Percentiles rank a stretch among this genome's conserved stretches.
Evolutionary conservation across 805 yeast genomes (phyloP).

Genomic region (Starmerella apicola): DNA sequence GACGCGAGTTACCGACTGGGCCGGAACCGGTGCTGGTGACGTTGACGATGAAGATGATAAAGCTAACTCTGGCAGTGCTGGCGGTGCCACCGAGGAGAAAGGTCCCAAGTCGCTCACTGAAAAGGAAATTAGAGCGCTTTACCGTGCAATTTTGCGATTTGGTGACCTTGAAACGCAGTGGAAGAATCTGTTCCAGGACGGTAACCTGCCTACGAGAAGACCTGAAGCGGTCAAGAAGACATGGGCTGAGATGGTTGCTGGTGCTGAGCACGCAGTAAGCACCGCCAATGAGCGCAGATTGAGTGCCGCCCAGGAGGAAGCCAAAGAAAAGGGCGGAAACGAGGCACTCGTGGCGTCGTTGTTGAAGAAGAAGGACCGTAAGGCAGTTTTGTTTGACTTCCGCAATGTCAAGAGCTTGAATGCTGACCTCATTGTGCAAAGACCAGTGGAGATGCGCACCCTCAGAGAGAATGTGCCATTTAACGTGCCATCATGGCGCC

Average conservation of each 20-base stretch:
- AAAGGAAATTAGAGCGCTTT: constrained; percentile 73
- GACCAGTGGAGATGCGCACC: constrained; percentile 74
- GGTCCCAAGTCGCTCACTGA: constrained; percentile 50
- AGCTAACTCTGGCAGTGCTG: neutral
- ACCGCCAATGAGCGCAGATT: constrained; percentile 54
- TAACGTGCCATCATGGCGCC: constrained; percentile 47
- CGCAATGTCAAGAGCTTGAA: constrained; percentile 78
- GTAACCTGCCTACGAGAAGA: constrained; percentile 72
- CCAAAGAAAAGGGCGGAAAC: constrained; percentile 17
- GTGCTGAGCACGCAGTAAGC: constrained; percentile 47
- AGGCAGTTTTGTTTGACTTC: constrained; percentile 80
- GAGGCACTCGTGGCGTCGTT: constrained; percentile 23
- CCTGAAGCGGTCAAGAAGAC: constrained; percentile 65
- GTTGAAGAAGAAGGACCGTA: constrained; percentile 67
- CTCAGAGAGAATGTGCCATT: constrained; percentile 42
- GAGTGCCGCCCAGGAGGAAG: constrained; percentile 20
- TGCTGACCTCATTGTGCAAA: constrained; percentile 71
- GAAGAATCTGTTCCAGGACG: constrained; percentile 82
- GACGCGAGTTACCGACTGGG: constrained; percentile 52
- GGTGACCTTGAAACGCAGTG: constrained; percentile 67
- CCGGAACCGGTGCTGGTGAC: constrained; percentile 57
- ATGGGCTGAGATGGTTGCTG: constrained; percentile 56
- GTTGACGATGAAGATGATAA: constrained; percentile 25
- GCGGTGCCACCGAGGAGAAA: constrained; percentile 17
- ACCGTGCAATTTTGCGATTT: constrained; percentile 63